phyloP scores from a whole-genome alignment of 108 stramenopile species.

The Nannochloropsis gaditana region DNA sequence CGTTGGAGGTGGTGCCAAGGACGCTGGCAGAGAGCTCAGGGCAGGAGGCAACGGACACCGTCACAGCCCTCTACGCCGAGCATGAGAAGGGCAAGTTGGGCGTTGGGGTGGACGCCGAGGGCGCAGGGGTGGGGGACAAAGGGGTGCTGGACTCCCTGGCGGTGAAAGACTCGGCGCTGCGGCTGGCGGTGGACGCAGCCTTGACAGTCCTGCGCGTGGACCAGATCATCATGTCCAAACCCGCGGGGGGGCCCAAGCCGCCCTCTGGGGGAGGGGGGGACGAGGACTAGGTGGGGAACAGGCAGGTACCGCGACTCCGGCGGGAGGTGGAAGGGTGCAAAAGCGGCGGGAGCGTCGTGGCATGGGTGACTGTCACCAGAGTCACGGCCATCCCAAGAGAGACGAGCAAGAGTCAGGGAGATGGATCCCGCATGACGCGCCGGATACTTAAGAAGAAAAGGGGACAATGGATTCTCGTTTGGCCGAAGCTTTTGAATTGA shows the following conservation, averaged over 20 bases:
- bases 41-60: constrained; percentile 67
- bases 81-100: constrained; percentile 71
- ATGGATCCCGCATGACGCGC: too few species aligned
- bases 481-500: too few species aligned
- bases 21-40: constrained; percentile 95
- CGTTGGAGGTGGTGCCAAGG: constrained; percentile 86
- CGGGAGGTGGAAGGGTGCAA: too few species aligned
- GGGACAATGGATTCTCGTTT: too few species aligned
- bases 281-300: background rate
- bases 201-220: constrained; percentile 82
- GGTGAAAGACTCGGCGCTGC: constrained; percentile 79
- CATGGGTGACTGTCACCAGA: too few species aligned
- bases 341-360: too few species aligned
- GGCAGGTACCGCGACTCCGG: too few species aligned
- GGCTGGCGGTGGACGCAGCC: constrained; percentile 88
- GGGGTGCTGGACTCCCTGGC: constrained; percentile 68
- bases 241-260: constrained; percentile 79
- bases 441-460: too few species aligned
- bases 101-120: constrained; percentile 78
- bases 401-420: too few species aligned
- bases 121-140: constrained; percentile 46
- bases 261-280: constrained; percentile 25
- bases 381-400: too few species aligned
- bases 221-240: constrained; percentile 99
- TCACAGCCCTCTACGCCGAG: constrained; percentile 72